phyloP scores from a whole-genome alignment of 2,329 filamentous ascomycete genomes.

The Meredithiella fracta region DNA sequence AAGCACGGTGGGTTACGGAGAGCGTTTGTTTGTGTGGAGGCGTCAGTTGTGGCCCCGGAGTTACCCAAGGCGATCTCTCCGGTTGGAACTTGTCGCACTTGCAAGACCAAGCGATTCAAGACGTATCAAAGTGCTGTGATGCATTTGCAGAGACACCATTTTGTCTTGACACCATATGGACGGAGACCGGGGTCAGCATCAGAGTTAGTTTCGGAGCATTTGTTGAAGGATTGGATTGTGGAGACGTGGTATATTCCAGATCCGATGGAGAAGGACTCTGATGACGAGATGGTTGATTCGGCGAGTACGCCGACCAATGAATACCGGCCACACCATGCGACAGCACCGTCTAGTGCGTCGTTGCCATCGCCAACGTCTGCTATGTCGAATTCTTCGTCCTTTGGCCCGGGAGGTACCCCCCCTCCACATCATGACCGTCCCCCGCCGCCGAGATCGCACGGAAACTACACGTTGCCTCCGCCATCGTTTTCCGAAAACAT shows the following conservation, averaged over 20 bases:
- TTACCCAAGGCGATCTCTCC: neutral
- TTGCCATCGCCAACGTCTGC: slow-evolving; percentile 14
- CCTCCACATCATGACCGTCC: neutral
- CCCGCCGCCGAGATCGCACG: too few relatives aligned
- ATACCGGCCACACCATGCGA: slow-evolving; percentile 6
- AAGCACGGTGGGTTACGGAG: slow-evolving; percentile 39
- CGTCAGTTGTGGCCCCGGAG: slow-evolving; percentile 21
- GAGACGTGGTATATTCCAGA: slow-evolving; percentile 31
- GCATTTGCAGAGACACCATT: slow-evolving; percentile 41
- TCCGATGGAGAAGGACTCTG: slow-evolving; percentile 30
- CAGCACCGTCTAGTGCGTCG: slow-evolving; percentile 8
- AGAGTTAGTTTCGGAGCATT: slow-evolving; percentile 41
- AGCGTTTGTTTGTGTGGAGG: slow-evolving; percentile 40
- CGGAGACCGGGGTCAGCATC: slow-evolving; percentile 31
- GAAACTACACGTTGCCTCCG: too few relatives aligned
- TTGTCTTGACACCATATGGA: slow-evolving; percentile 37
- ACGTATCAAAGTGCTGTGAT: slow-evolving; percentile 44
- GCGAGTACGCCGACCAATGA: slow-evolving; percentile 10
- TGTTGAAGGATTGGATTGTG: slow-evolving; percentile 44
- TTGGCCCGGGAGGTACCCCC: neutral
- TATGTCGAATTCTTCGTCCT: neutral
- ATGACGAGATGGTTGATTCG: slow-evolving; percentile 19
- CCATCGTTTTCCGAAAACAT: too few relatives aligned
- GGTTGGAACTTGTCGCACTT: neutral
- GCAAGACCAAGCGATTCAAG: slow-evolving; percentile 36